Base-by-base conservation (phyloP, 768 basidiomycete genomes). In the Leccinellum albellum region DNA sequence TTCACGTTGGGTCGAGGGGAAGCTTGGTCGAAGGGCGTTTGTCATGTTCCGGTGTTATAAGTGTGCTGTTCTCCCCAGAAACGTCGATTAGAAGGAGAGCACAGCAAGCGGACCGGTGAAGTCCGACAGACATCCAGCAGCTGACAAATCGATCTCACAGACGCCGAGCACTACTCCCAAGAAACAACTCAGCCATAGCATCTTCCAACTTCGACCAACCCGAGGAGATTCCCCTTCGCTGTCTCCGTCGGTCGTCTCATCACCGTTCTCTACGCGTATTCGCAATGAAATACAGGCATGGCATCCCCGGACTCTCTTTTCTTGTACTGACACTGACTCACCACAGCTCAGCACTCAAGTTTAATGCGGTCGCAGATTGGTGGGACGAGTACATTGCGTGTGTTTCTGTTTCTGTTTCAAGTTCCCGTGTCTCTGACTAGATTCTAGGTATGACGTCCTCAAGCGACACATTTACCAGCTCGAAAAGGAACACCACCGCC, bases 321-420 rank as follows among this genome's bases (percentile, higher is more conserved):
- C 23, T 23, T 7, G 4, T n/a, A 28, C 26, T 45, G 49, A 59
- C 51, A 4, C 45, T 40, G 21, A 31, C 14, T 15, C 15, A 26
- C 14, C 21, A 1, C 28, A 91, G 89, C 65, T 89, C 89, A 31
- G 89, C 91, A 9, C 81, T 94, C 66, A 91, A 92, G 71, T 94
- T 94, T 74, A 95, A 95, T 64, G 89, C 91, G 3, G 88, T 94
- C 24, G 78, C 91, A 0, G 92, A 95, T 51, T 94, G 92, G 92
- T 90, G 88, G 87, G 89, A 92, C 59, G 87, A 93, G 50, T 95
- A 95, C 69, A 91, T 95, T 46, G 83, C 88, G 86, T 93, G 64
- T 59, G 89, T 82, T 15, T 35, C n/a, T 6, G 29, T 33, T 20
- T 15, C 50, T n/a, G 24, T 14, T 5, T 6, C 14, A 4, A 14